These are phyloP conservation scores for Colletotrichum lindemuthianum DNA, from an alignment of 2,329 filamentous ascomycete species.

Conservation along the genomic window DNA sequence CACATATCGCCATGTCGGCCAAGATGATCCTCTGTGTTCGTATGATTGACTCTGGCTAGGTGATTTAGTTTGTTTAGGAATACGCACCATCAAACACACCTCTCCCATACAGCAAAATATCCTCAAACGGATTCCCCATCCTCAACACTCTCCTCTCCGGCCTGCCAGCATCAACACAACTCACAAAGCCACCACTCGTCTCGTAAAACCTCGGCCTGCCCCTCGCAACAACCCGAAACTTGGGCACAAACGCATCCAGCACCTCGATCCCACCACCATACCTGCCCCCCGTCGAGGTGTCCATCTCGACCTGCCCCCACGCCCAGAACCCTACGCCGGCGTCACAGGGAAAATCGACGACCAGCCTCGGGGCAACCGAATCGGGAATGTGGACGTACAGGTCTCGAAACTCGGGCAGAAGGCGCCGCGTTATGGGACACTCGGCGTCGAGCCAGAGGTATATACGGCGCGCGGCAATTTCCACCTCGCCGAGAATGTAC, in stretches of 20 bases:
- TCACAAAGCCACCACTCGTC: conserved; percentile 15
- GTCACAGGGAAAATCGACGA: conserved; percentile 32
- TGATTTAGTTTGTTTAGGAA: too few species aligned
- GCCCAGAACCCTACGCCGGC: conserved; percentile 35
- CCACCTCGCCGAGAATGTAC: conserved; percentile 14
- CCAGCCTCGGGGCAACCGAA: conserved; percentile 12
- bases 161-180: conserved; percentile 3
- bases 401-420: conserved; percentile 35
- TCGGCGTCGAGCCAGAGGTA: conserved; percentile 37
- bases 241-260: conserved; percentile 6
- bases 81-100: conserved; percentile 14
- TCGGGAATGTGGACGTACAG: conserved; percentile 9
- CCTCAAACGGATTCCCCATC: conserved; percentile 35
- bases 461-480: not conserved
- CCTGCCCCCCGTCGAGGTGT: not conserved
- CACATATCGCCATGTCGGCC: too few species aligned
- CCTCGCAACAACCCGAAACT: conserved; percentile 29
- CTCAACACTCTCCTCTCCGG: conserved; percentile 15
- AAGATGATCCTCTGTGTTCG: too few species aligned
- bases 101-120: conserved; percentile 32
- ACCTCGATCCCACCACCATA: not conserved
- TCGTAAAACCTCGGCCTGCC: conserved; percentile 29
- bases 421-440: conserved; percentile 32
- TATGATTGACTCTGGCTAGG: too few species aligned
- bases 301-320: conserved; percentile 23